Percentiles rank a stretch among this genome's conserved stretches.
Conservation (phyloP, 306 rosid species). For the Delonix regia region DNA sequence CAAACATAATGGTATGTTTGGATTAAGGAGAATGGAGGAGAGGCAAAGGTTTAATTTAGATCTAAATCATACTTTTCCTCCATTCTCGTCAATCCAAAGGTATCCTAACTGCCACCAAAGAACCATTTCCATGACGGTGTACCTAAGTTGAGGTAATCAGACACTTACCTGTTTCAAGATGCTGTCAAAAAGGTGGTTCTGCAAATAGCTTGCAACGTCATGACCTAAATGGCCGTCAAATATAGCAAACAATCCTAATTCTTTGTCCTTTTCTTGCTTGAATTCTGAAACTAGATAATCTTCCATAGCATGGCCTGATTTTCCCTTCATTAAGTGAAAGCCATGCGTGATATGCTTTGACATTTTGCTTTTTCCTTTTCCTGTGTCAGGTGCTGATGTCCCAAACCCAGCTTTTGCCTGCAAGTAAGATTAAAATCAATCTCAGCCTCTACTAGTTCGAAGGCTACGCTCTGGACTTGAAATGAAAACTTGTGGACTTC, state of each 20-base stretch:
- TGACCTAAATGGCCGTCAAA: constrained; percentile 82
- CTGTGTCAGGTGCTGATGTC: constrained; percentile 57
- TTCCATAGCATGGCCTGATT: constrained; percentile 73
- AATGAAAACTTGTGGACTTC: background rate
- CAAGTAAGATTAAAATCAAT: constrained; percentile 7
- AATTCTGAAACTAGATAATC: constrained; percentile 67
- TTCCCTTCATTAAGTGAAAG: constrained; percentile 67
- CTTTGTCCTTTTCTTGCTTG: constrained; percentile 51
- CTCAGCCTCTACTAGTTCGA: constrained; percentile 2
- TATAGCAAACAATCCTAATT: constrained; percentile 73
- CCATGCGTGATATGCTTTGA: constrained; percentile 58
- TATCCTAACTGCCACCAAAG: background rate
- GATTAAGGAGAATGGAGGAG: background rate
- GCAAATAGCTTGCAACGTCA: constrained; percentile 69
- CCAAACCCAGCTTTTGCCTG: constrained; percentile 49
- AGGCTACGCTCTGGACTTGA: background rate
- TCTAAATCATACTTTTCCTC: background rate
- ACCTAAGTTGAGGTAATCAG: background rate
- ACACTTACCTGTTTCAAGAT: constrained; percentile 60
- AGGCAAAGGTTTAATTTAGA: background rate
- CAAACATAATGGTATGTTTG: background rate
- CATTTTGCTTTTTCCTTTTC: constrained; percentile 63
- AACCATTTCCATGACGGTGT: background rate
- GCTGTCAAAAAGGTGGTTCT: constrained; percentile 58
- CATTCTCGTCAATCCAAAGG: background rate